A percentile compares a stretch with the other conserved stretches of the same genome.
These are phyloP conservation scores for Rubroboletus pulcherrimus DNA, from an alignment of 768 basidiomycete genomes.

Conservation along the genomic window DNA sequence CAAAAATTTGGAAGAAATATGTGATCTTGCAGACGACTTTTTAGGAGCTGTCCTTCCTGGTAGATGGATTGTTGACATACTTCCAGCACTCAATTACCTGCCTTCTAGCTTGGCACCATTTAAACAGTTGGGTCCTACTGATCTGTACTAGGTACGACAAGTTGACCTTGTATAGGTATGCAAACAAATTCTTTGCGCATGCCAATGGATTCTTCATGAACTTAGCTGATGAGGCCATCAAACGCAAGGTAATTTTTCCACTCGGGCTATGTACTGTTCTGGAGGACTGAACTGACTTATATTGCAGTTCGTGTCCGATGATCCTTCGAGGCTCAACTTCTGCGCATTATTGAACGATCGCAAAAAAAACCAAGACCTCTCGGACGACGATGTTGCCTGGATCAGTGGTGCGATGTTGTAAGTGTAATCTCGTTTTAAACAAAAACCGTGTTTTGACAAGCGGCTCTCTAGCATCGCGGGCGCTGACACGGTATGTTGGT, in stretches of 20 bases:
- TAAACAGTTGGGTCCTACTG: slow-evolving; percentile 1
- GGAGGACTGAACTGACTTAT: background rate
- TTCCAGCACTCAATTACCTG: slow-evolving; percentile 6
- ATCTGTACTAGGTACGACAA: background rate
- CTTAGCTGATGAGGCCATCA: slow-evolving; percentile 4
- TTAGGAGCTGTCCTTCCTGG: slow-evolving; percentile 2
- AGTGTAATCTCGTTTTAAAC: background rate
- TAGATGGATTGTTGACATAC: slow-evolving; percentile 4
- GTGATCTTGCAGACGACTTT: background rate
- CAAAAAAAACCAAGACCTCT: background rate
- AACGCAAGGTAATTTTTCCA: background rate
- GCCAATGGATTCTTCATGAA: slow-evolving; percentile 2
- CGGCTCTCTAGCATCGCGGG: background rate
- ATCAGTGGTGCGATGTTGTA: slow-evolving; percentile 10
- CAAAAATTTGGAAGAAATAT: slow-evolving; percentile 3
- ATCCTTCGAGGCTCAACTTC: slow-evolving; percentile 5
- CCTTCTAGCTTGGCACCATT: slow-evolving; percentile 4
- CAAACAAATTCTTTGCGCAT: slow-evolving; percentile 3
- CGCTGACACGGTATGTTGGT: slow-evolving; percentile 2
- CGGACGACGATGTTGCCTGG: slow-evolving; percentile 11
- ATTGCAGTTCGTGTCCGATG: background rate
- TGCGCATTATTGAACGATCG: slow-evolving; percentile 2
- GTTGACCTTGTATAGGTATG: slow-evolving; percentile 1
- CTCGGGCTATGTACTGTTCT: no score
- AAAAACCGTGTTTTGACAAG: background rate